phyloP scores from a whole-genome alignment of 495 filamentous ascomycete genomes.

The Lindgomyces ingoldianus region DNA sequence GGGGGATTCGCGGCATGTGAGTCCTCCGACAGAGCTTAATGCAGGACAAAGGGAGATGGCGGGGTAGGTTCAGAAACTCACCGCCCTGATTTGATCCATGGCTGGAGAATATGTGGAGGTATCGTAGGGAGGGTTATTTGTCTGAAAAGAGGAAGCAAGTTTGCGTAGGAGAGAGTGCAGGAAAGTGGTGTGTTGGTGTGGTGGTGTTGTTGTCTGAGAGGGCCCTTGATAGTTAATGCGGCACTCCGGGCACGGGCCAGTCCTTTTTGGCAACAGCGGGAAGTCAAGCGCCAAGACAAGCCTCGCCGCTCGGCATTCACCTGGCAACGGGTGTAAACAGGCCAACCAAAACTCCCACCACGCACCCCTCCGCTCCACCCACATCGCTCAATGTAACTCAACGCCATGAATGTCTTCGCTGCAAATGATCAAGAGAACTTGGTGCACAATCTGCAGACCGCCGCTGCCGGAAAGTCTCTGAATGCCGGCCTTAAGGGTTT shows the following conservation, averaged over 20 bases:
- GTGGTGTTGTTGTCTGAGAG: slow-evolving; percentile 24
- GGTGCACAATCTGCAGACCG: slow-evolving; percentile 71
- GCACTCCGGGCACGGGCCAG: background rate
- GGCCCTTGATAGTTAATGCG: slow-evolving; percentile 17
- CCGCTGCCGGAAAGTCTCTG: slow-evolving; percentile 74
- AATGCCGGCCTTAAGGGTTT: slow-evolving; percentile 65
- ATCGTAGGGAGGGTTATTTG: background rate
- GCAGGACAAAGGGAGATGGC: slow-evolving; percentile 17
- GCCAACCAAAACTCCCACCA: slow-evolving; percentile 2
- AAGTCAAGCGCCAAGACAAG: slow-evolving; percentile 16
- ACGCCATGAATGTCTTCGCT: slow-evolving; percentile 66
- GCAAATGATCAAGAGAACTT: slow-evolving; percentile 87
- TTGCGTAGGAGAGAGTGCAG: background rate
- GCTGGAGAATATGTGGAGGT: slow-evolving; percentile 14
- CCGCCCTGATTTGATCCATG: slow-evolving; percentile 82
- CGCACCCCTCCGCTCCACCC: slow-evolving; percentile 3
- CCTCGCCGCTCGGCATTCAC: slow-evolving; percentile 3
- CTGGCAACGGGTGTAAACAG: slow-evolving; percentile 34
- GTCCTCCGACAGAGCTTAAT: background rate
- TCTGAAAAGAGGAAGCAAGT: background rate
- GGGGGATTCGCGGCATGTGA: background rate
- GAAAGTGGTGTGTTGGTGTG: background rate
- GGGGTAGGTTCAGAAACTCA: slow-evolving; percentile 49
- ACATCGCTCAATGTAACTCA: slow-evolving; percentile 35
- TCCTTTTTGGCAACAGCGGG: slow-evolving; percentile 3